Base-by-base conservation (phyloP, 305 asterid species). In the Fraxinus nigra region DNA sequence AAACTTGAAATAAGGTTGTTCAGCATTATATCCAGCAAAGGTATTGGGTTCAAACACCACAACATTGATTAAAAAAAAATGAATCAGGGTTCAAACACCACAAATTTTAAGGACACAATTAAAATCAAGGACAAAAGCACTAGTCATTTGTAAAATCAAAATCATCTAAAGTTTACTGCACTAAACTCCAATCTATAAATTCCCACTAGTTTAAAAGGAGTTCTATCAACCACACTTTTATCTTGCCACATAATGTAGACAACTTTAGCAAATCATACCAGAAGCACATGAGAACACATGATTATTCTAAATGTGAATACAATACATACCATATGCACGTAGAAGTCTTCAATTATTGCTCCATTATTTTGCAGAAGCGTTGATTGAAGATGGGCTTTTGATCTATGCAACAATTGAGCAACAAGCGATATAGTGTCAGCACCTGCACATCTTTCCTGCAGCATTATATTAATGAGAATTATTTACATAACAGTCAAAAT, bases 401-500 rank as follows among this genome's bases (percentile, higher is more conserved):
- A 97, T 93, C 91, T 92, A 91, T 89, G 93, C 93, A 97, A 92
- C 85, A 97, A 89, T 90, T 89, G 94, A 90, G 98, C 97, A 91
- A 97, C 97, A 86, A 95, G 92, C 85, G 91, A 87, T 80, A 93
- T 81, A 83, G 95, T 90, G 91, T 93, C 98, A 84, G 97, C 98
- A 85, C 92, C 99, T 56, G 97, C 93, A 92, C 99, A 97, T 88
- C 99, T 92, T 90, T 95, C 99, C 99, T 97, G 99, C 96, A 91
- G 87, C 89, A 90, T 69, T 83, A 88, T 59, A 35, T 83, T 83
- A 79, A 85, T 61, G 79, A 72, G 81, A 56, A 80, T 84, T 79
- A 78, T 85, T 85, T 33, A 28, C 80, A 84, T n/a, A 84, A 72
- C 74, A 84, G 79, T 81, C 83, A 80, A 81, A 72, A 79, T 79